These are phyloP conservation scores for Ustilago cynodontis DNA, from an alignment of 1,284 basidiomycete genomes.

Conservation along the genomic window DNA sequence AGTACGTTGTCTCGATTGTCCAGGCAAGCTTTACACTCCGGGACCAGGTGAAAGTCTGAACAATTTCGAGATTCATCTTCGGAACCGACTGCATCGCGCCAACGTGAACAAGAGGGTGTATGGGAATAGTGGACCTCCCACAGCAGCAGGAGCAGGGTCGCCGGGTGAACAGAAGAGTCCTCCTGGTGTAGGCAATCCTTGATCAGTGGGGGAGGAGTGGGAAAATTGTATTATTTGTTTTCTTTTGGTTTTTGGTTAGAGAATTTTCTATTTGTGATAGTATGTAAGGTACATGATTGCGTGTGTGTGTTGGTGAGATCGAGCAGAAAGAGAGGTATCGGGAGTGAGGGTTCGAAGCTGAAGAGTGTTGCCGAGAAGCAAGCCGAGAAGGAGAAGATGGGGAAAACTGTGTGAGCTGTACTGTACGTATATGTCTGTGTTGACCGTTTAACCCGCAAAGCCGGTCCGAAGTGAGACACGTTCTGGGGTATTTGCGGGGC, in stretches of 20 bases:
- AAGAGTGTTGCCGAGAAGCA: no score
- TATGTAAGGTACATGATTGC: neutral
- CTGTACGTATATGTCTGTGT: no score
- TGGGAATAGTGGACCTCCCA: conserved; percentile 33
- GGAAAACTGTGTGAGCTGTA: neutral
- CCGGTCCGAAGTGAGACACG: neutral
- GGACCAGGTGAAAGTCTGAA: conserved; percentile 88
- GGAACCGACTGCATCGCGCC: conserved; percentile 79
- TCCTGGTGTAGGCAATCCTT: conserved; percentile 10
- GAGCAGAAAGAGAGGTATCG: no score
- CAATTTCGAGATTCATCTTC: conserved; percentile 93
- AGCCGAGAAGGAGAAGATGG: neutral
- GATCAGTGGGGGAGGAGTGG: neutral
- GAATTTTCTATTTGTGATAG: neutral
- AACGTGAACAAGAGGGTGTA: conserved; percentile 58
- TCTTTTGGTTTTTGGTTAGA: neutral
- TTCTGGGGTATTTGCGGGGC: conserved; percentile 3
- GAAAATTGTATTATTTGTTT: neutral
- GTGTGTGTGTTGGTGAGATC: no score
- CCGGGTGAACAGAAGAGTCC: conserved; percentile 18
- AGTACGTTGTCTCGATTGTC: conserved; percentile 92
- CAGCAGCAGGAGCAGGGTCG: neutral
- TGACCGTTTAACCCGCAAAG: conserved; percentile 2
- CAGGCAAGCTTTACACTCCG: conserved; percentile 92
- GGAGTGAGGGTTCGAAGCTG: no score